Evolutionary conservation across 2,329 filamentous ascomycete genomes (phyloP), one percentile per base, ranked within the genome.

Genomic region (Lasiodiplodia sp.): DNA sequence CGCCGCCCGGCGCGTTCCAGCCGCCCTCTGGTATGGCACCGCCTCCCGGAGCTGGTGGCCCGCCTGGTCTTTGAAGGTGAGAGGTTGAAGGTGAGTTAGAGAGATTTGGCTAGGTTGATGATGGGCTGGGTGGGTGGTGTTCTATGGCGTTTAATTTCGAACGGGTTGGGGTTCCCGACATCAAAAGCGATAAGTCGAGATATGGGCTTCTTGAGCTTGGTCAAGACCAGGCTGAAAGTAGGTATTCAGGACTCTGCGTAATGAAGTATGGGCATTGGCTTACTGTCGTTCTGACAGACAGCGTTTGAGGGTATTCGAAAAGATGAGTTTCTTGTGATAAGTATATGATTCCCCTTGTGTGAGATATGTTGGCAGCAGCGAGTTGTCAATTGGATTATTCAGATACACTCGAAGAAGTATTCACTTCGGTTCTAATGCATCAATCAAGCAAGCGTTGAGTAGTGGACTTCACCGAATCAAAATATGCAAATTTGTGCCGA

Each of bases 1-100:
- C 66, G 10, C 66, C 66, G 34, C 66, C 56, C 8, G 56, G 66
- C 23, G 49, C 66, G 21, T 68, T 68, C 34, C 66, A 68, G 49
- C 56, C 66, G 16, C 66, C 66, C 34, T 57, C 66, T 4, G 66
- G 56, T 16, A 60, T 68, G 34, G 66, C 38, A 2, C 38, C 53
- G 47, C 66, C 66, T n/a, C 47, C 66, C 40, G 65, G 56, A 3
- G 44, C 37, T 2, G 56, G 65, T 18, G 55, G 37, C 2, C 66
- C 56, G 40, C 65, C 65, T 40, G 65, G 60, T 18, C n/a, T 47
- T 38, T 64, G 60, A 64, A 44, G 21, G 4, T 1, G 14, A 10
- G 38, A 3, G 12, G 14, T 12, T 14, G 18, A 47, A 21, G 38
- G 12, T 2, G 40, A 47, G 44, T 7, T 47, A n/a, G 16, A 5